Base-by-base conservation (phyloP, 2,329 filamentous ascomycete genomes). In the Didymella pomorum region DNA sequence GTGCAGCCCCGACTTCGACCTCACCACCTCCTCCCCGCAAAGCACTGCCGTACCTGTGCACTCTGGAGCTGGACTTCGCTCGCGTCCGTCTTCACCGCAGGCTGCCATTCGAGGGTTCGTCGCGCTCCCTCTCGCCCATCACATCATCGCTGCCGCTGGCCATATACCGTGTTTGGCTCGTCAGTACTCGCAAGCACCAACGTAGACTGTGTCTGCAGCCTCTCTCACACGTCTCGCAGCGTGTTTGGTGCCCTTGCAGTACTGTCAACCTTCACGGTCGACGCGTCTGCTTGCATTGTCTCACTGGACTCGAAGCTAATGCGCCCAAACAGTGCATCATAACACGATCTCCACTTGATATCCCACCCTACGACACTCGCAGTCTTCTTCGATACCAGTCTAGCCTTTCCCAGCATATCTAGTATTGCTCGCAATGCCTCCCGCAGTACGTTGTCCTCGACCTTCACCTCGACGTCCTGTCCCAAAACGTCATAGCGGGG, bases 351-450 rank as follows among this genome's bases (percentile, higher is more conserved):
- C 46, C 66, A 68, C 62, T 65, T 65, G 59, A 63, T 66, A 71
- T 56, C 60, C 57, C 66, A 61, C 58, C 68, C 61, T 63, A 65
- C 64, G 68, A 64, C 65, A 65, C 64, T 67, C 58, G 53, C 65
- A 51, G 67, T 57, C 58, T 63, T 60, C 61, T 52, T 49, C 58
- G 50, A 67, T 60, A 65, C 63, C 54, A 62, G 61, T 68, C 60
- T 74, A 76, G 72, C 67, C 52, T 73, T 71, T 64, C 64, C 52
- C 61, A 75, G 64, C 69, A 75, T 76, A 73, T 57, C 57, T 75
- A 74, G 66, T 74, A 74, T 74, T 72, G 64, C 70, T 74, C 71
- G 81, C 76, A 69, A 87, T 87, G 84, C 83, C 83, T 79, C 81
- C 82, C 70, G 70, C 66, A 58, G 84, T 86, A 82, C 81, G 83